Evolutionary conservation across 1,139 yeast genomes (phyloP).

Genomic region (Ogataea hybrid): DNA sequence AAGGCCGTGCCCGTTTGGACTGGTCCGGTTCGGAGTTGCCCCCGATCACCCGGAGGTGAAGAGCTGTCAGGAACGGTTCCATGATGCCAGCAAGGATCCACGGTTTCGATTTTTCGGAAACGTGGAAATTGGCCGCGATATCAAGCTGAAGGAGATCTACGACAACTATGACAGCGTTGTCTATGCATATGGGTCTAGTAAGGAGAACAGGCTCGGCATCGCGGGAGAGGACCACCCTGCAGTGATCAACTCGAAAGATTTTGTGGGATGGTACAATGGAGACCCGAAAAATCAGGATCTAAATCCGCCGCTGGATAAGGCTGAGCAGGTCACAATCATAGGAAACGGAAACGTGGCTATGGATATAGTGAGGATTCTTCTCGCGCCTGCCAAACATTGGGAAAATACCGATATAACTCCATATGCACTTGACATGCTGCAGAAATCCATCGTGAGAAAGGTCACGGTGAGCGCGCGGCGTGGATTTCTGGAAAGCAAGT

Average conservation of each 20-base stretch:
- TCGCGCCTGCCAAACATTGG: conserved; percentile 62
- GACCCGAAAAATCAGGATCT: conserved; percentile 57
- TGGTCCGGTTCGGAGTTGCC: conserved; percentile 94
- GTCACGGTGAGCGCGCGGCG: conserved; percentile 83
- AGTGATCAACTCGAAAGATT: conserved; percentile 79
- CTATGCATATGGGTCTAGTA: conserved; percentile 79
- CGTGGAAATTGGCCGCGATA: conserved; percentile 59
- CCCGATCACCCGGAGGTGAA: conserved; percentile 99
- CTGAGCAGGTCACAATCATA: conserved; percentile 70
- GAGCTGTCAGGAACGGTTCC: conserved; percentile 78
- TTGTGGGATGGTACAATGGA: conserved; percentile 97
- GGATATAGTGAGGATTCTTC: conserved; percentile 79
- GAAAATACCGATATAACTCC: conserved; percentile 69
- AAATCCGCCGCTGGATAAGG: conserved; percentile 55
- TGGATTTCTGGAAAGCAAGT: conserved; percentile 81
- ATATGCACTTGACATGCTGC: conserved; percentile 55
- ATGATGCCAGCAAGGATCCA: conserved; percentile 51
- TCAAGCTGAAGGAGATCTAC: conserved; percentile 45
- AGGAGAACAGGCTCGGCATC: conserved; percentile 49
- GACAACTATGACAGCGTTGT: conserved; percentile 68
- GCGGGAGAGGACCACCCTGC: conserved; percentile 63
- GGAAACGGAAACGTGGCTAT: conserved; percentile 99
- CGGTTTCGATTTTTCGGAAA: conserved; percentile 74
- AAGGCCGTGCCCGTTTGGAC: conserved; percentile 87
- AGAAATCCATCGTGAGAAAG: conserved; percentile 50